phyloP scores from a whole-genome alignment of 2,329 filamentous ascomycete genomes.

The Beauveria brongniartii region DNA sequence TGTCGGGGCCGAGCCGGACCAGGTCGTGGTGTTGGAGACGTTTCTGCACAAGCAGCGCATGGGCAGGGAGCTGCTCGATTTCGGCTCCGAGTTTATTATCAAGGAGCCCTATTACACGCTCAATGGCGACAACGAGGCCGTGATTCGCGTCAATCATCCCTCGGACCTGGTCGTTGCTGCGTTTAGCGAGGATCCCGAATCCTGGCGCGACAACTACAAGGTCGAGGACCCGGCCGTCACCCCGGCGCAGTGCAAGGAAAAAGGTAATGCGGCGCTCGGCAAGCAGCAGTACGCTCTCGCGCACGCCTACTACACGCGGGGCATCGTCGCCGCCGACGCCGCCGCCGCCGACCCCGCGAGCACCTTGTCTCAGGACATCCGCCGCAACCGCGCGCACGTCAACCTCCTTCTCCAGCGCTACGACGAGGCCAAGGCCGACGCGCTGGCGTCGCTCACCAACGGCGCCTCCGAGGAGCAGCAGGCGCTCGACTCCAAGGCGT shows the following conservation, averaged over 20 bases:
- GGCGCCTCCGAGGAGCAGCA: conserved; percentile 9
- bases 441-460: conserved; percentile 21
- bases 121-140: conserved; percentile 30
- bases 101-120: conserved; percentile 44
- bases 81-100: conserved; percentile 27
- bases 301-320: conserved; percentile 20
- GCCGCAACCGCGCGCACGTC: conserved; percentile 24
- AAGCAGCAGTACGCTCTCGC: conserved; percentile 17
- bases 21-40: conserved; percentile 22
- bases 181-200: conserved; percentile 14
- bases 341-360: background rate
- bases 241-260: conserved; percentile 18
- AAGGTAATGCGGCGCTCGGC: conserved; percentile 23
- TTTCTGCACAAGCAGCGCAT: conserved; percentile 27
- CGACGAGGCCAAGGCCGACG: conserved; percentile 25
- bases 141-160: conserved; percentile 29
- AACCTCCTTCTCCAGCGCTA: conserved; percentile 24
- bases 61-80: conserved; percentile 26
- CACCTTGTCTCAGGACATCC: conserved; percentile 23
- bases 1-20: conserved; percentile 17
- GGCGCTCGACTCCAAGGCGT: conserved; percentile 24
- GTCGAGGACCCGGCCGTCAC: conserved; percentile 2
- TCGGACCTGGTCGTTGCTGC: conserved; percentile 20
- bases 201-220: conserved; percentile 12
- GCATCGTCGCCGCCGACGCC: conserved; percentile 14